These are phyloP conservation scores for Neonectria hederae DNA, from an alignment of 2,329 filamentous ascomycete genomes.

Conservation along the genomic window DNA sequence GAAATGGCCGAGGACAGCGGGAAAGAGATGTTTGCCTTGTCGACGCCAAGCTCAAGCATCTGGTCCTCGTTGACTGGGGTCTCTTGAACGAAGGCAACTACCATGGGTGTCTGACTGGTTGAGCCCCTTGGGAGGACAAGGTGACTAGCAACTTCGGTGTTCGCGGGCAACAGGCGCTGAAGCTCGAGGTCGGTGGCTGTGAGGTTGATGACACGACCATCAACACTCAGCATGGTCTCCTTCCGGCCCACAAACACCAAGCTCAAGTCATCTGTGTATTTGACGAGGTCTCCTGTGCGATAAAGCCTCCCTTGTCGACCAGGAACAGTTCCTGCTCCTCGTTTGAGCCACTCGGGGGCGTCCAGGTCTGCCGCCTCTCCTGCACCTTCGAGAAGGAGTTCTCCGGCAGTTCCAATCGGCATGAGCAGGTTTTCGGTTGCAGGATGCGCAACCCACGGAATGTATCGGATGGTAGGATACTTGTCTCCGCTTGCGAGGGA, in stretches of 20 bases:
- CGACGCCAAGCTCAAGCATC: conserved; percentile 24
- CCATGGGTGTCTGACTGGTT: conserved; percentile 33
- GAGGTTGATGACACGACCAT: conserved; percentile 40
- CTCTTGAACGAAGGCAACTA: conserved; percentile 34
- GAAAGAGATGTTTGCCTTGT: conserved; percentile 8
- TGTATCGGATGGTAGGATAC: conserved; percentile 33
- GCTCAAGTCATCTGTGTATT: conserved; percentile 36
- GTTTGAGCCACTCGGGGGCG: conserved; percentile 37
- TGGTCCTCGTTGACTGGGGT: not conserved
- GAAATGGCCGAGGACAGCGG: conserved; percentile 30
- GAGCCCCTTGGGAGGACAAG: conserved; percentile 33
- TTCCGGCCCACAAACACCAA: conserved; percentile 38
- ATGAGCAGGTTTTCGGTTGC: conserved; percentile 38
- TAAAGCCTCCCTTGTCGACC: conserved; percentile 38
- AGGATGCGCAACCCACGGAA: conserved; percentile 45
- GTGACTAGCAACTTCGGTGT: conserved; percentile 24
- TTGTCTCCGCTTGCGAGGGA: conserved; percentile 33
- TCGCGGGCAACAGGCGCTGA: conserved; percentile 31
- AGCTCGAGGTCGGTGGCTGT: conserved; percentile 36
- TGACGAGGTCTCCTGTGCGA: conserved; percentile 40
- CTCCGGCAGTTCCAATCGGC: conserved; percentile 46
- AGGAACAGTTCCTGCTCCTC: conserved; percentile 21
- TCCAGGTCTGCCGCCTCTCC: conserved; percentile 18
- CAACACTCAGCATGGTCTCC: conserved; percentile 33
- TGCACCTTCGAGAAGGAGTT: conserved; percentile 50